These are phyloP conservation scores for Vitis cinerea DNA, from an alignment of 164 flowering plant species.

Conservation along the genomic window DNA sequence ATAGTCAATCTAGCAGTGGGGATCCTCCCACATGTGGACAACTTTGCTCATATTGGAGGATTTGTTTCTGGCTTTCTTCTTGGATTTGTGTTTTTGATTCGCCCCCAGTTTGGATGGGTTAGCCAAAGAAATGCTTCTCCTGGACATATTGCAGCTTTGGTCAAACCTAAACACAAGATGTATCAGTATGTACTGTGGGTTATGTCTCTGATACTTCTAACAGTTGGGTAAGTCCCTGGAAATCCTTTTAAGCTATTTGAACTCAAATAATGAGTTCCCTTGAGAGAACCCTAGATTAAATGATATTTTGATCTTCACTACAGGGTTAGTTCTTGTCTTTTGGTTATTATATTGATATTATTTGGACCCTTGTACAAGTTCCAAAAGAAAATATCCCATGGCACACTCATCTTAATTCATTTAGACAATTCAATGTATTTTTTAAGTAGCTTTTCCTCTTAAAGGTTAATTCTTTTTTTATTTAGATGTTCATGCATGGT, in stretches of 20 bases:
- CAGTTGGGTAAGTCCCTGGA: constrained; percentile 40
- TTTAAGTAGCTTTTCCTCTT: neutral
- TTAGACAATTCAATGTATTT: neutral
- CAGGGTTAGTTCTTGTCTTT: neutral
- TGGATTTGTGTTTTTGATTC: constrained; percentile 53
- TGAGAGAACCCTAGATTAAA: neutral
- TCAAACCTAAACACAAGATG: constrained; percentile 41
- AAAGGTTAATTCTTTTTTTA: neutral
- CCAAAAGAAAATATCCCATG: neutral
- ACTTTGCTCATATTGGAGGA: constrained; percentile 68
- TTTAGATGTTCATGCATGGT: neutral
- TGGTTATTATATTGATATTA: neutral
- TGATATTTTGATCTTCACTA: too few species aligned
- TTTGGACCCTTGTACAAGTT: neutral
- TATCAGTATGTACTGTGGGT: constrained; percentile 49
- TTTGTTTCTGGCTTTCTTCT: constrained; percentile 61
- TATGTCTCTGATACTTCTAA: constrained; percentile 24
- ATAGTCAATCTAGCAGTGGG: constrained; percentile 51
- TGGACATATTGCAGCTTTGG: constrained; percentile 15
- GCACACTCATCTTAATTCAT: neutral
- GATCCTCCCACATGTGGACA: constrained; percentile 63
- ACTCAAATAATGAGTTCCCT: neutral
- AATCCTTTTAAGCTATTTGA: neutral
- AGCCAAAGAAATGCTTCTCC: constrained; percentile 30
- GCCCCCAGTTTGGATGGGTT: constrained; percentile 54